These are phyloP conservation scores for Boeremia lycopersici DNA, from an alignment of 2,329 filamentous ascomycete species.

Conservation along the genomic window DNA sequence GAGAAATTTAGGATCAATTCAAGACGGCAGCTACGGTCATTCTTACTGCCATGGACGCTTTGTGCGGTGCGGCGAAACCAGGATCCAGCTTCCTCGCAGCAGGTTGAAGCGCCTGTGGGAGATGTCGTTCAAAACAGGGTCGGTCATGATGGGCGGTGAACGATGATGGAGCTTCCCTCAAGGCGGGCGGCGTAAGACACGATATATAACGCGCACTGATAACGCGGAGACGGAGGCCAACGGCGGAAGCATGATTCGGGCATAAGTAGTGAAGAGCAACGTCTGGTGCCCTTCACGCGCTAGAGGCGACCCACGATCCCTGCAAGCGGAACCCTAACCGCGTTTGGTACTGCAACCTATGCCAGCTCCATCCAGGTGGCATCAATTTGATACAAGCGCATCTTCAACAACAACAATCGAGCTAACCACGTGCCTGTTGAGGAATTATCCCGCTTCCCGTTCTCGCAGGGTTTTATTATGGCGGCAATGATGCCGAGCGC, in stretches of 20 bases:
- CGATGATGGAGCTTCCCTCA: not conserved
- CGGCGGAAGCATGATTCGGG: slow-evolving; percentile 25
- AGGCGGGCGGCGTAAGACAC: slow-evolving; percentile 5
- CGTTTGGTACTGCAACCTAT: slow-evolving; percentile 17
- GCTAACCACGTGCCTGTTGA: slow-evolving; percentile 28
- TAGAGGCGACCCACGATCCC: slow-evolving; percentile 25
- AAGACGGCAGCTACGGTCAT: not conserved
- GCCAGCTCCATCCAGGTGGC: slow-evolving; percentile 14
- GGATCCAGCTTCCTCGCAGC: slow-evolving; percentile 84
- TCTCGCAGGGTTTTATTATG: slow-evolving; percentile 42
- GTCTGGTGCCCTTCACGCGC: slow-evolving; percentile 25
- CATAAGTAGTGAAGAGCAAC: slow-evolving; percentile 37
- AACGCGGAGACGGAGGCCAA: slow-evolving; percentile 18
- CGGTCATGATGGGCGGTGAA: slow-evolving; percentile 47
- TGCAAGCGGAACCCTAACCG: slow-evolving; percentile 33
- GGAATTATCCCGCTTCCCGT: slow-evolving; percentile 33
- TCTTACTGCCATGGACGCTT: slow-evolving; percentile 97
- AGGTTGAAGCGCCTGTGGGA: slow-evolving; percentile 95
- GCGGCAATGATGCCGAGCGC: slow-evolving; percentile 54
- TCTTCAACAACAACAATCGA: slow-evolving; percentile 37
- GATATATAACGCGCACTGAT: slow-evolving; percentile 13
- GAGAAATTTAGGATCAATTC: slow-evolving; percentile 14
- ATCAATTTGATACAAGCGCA: slow-evolving; percentile 26
- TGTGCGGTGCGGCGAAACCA: slow-evolving; percentile 94
- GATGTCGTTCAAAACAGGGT: slow-evolving; percentile 76